Percentiles rank a stretch among this genome's conserved stretches.
These are phyloP conservation scores for Polyplosphaeria fusca DNA, from an alignment of 495 filamentous ascomycete genomes.

Conservation along the genomic window DNA sequence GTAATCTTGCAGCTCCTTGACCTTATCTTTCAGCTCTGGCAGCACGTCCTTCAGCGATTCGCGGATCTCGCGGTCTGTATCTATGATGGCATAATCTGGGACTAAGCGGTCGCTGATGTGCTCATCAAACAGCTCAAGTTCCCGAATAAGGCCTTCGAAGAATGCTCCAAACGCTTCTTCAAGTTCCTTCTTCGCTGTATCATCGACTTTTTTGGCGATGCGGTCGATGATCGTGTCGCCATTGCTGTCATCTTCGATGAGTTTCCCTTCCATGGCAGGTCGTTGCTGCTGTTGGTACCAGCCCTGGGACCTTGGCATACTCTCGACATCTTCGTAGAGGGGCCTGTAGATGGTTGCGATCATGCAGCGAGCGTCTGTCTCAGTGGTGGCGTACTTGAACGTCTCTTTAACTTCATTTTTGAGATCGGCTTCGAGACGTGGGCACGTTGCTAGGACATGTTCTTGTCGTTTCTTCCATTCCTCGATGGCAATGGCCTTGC, in stretches of 20 bases:
- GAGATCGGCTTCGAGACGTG: not conserved
- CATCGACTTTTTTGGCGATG: not conserved
- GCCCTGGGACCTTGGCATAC: not conserved
- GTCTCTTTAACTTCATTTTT: not conserved
- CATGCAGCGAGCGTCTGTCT: slow-evolving; percentile 15
- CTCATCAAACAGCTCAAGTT: slow-evolving; percentile 1
- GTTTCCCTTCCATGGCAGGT: not conserved
- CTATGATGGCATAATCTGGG: slow-evolving; percentile 1
- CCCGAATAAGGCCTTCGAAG: not conserved
- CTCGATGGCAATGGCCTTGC: slow-evolving; percentile 2
- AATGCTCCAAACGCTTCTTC: not conserved
- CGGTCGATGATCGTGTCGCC: not conserved
- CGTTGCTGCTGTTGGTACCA: not conserved
- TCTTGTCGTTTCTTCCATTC: slow-evolving; percentile 9
- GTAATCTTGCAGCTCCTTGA: not conserved
- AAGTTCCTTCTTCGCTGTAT: not conserved
- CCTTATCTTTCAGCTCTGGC: not conserved
- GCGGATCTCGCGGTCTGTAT: not conserved
- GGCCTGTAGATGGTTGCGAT: not conserved
- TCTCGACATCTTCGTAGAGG: not conserved
- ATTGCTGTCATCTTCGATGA: not conserved
- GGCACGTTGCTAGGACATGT: not conserved
- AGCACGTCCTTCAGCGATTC: not conserved
- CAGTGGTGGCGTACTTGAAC: slow-evolving; percentile 5
- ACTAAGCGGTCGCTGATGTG: slow-evolving; percentile 4